Evolutionary conservation across 2,329 filamentous ascomycete genomes (phyloP).

Genomic region (Neofusicoccum ribis): DNA sequence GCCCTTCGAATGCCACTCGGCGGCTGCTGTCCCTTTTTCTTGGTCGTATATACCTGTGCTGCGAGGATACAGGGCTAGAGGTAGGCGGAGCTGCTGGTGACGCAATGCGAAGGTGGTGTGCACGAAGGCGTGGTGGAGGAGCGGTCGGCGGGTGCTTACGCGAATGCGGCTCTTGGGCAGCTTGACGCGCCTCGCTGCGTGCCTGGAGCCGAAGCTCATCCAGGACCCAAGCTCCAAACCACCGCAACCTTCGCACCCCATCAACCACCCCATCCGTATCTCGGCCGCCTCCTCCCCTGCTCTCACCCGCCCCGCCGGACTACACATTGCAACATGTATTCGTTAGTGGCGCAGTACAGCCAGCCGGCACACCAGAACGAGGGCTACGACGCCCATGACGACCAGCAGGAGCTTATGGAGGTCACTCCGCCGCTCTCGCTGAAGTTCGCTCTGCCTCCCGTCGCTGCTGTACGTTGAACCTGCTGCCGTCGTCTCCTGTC

Average conservation of each 20-base stretch:
- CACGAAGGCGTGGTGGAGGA: background rate
- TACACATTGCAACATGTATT: conserved; percentile 67
- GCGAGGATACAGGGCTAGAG: too few species aligned
- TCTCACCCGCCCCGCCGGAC: background rate
- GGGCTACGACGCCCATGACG: conserved; percentile 65
- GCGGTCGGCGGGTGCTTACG: background rate
- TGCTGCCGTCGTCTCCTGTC: background rate
- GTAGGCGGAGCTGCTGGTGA: too few species aligned
- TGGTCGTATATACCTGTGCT: too few species aligned
- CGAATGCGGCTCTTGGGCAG: conserved; percentile 31
- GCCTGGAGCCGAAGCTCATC: conserved; percentile 15
- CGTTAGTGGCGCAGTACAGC: conserved; percentile 89
- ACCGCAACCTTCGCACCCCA: conserved; percentile 4
- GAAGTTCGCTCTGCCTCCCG: conserved; percentile 92
- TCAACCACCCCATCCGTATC: conserved; percentile 8
- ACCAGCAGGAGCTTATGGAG: conserved; percentile 71
- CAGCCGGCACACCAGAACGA: conserved; percentile 74
- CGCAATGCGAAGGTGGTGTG: too few species aligned
- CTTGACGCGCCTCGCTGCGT: conserved; percentile 38
- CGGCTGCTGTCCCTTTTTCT: too few species aligned
- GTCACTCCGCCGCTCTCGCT: conserved; percentile 75
- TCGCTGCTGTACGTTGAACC: conserved; percentile 70
- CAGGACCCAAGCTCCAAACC: conserved; percentile 12
- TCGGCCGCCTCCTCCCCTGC: background rate
- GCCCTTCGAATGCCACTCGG: too few species aligned